Evolutionary conservation across 345 rosid species (phyloP).

Genomic region (Eucalyptus sp.): DNA sequence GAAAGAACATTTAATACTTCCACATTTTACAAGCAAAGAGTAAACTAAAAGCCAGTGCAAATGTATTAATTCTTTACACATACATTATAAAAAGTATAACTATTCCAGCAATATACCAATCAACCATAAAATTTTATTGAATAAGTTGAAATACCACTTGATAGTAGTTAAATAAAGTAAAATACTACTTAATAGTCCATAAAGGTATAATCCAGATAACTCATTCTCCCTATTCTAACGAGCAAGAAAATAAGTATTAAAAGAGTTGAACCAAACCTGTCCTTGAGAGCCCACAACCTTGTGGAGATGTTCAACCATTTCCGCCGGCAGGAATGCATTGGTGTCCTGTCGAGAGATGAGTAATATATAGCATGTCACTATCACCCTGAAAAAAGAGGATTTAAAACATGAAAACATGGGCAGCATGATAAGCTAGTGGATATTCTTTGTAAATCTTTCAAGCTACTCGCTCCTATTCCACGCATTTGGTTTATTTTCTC

Average conservation of each 20-base stretch:
- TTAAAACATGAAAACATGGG: neutral
- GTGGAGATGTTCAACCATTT: slow-evolving; percentile 84
- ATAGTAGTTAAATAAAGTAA: neutral
- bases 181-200: neutral
- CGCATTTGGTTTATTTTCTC: neutral
- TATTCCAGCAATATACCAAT: neutral
- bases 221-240: neutral
- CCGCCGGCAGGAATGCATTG: slow-evolving; percentile 44
- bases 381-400: neutral
- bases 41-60: neutral
- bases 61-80: neutral
- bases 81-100: neutral
- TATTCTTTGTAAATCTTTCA: neutral
- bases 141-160: neutral
- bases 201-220: neutral
- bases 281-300: slow-evolving; percentile 62
- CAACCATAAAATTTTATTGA: neutral
- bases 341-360: slow-evolving; percentile 33
- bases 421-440: neutral
- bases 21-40: neutral
- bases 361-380: neutral
- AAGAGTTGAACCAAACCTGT: slow-evolving; percentile 35
- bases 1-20: neutral
- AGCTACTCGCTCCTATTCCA: neutral
- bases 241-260: neutral